Percentiles rank a stretch among this genome's conserved stretches.
Conservation (phyloP, 768 basidiomycete genomes). For the Xerocomellus intermedius region DNA sequence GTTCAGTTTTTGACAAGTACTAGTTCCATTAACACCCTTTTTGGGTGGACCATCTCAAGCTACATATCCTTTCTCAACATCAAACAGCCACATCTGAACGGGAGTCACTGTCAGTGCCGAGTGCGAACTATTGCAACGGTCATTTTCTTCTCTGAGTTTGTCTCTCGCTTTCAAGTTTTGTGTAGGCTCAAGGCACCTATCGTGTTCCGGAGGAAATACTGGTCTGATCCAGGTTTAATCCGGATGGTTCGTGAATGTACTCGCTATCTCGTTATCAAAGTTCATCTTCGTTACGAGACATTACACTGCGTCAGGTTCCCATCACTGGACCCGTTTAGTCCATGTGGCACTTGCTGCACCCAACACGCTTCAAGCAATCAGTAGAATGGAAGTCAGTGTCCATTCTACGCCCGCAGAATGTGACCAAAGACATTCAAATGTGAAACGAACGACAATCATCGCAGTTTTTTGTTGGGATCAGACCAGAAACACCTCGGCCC, state of each 20-base stretch:
- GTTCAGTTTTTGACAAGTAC: conserved; percentile 12
- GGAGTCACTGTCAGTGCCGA: neutral
- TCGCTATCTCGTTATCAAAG: neutral
- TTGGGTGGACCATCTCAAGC: too few relatives aligned
- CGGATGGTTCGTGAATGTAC: neutral
- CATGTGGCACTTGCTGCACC: neutral
- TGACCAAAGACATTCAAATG: neutral
- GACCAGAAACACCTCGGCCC: neutral
- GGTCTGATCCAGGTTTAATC: neutral
- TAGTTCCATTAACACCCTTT: neutral
- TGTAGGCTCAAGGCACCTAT: neutral
- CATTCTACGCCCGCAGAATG: neutral
- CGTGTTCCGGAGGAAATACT: neutral
- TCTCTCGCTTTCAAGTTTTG: neutral
- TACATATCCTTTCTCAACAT: conserved; percentile 1
- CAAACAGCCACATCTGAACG: neutral
- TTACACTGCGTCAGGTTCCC: neutral
- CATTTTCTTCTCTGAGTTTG: neutral
- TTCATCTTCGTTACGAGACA: neutral
- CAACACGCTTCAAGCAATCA: neutral
- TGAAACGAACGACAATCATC: neutral
- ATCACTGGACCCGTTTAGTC: neutral
- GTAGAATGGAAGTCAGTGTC: conserved; percentile 3
- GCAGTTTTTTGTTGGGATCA: neutral
- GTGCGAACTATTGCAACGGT: neutral